These are phyloP conservation scores for Marchantia polymorpha DNA, from an alignment of 225 moss, liverwort and hornwort genomes.

Conservation along the genomic window DNA sequence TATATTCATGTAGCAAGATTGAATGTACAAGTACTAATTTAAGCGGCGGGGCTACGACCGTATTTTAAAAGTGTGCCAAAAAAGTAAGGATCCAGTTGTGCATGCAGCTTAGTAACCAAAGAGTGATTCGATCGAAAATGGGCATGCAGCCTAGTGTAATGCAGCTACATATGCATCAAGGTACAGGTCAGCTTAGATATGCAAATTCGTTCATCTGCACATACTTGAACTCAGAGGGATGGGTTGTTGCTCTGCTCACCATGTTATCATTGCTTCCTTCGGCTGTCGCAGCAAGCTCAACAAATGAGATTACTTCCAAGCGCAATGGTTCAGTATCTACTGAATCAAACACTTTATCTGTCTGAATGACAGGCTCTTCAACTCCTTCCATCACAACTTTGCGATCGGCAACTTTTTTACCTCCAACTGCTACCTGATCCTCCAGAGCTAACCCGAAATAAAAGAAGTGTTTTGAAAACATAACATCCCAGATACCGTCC, in stretches of 20 bases:
- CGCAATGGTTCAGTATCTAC: slow-evolving; percentile 66
- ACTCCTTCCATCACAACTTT: slow-evolving; percentile 2
- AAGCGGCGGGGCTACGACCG: no score
- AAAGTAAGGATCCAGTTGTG: no score
- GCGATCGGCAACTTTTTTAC: background rate
- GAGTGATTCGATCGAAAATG: no score
- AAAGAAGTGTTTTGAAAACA: slow-evolving; percentile 75
- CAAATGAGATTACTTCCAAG: slow-evolving; percentile 75
- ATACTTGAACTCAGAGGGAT: no score
- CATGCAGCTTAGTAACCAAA: no score
- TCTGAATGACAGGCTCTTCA: slow-evolving; percentile 7
- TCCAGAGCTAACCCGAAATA: slow-evolving; percentile 59
- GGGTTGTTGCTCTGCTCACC: slow-evolving; percentile 35
- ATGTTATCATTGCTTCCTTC: slow-evolving; percentile 57
- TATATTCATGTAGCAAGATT: background rate
- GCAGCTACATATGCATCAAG: no score
- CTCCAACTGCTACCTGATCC: slow-evolving; percentile 21
- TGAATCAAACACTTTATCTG: slow-evolving; percentile 28
- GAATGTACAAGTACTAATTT: background rate
- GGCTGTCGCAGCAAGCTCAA: slow-evolving; percentile 77
- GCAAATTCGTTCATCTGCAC: background rate
- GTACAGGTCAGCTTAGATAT: background rate
- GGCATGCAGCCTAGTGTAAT: no score
- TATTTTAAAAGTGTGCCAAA: no score
- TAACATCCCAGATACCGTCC: slow-evolving; percentile 66